Evolutionary conservation across 2,329 filamentous ascomycete species (phyloP).

Genomic region (Aspergillus jensenii): DNA sequence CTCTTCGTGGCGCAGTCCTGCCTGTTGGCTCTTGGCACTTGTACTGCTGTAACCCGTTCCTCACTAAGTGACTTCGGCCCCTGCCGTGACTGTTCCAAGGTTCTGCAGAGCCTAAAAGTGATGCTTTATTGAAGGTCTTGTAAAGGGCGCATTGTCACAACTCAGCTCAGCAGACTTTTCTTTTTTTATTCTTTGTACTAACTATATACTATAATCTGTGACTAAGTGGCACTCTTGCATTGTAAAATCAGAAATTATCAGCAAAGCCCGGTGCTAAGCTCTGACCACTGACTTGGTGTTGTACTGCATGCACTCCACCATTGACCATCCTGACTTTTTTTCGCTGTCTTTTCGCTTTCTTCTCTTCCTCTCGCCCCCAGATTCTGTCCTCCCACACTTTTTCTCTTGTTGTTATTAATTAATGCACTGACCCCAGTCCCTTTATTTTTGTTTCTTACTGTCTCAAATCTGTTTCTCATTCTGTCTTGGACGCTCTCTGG

Average conservation of each 20-base stretch:
- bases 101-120: neutral
- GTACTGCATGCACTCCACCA: neutral
- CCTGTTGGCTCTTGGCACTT: neutral
- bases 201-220: neutral
- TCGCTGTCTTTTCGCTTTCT: neutral
- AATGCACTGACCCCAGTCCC: conserved; percentile 6
- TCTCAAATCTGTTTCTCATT: neutral
- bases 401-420: neutral
- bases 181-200: neutral
- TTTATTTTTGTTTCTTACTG: neutral
- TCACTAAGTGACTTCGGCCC: neutral
- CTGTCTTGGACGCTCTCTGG: conserved; percentile 5
- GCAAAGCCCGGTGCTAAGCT: neutral
- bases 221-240: neutral
- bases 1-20: neutral
- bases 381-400: neutral
- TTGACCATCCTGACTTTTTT: neutral
- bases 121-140: neutral
- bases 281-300: neutral
- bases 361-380: conserved; percentile 1
- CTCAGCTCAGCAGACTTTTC: neutral
- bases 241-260: neutral
- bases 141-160: too few species aligned
- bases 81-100: conserved; percentile 1
- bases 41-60: neutral